A percentile compares a stretch with the other conserved stretches of the same genome.
These are phyloP conservation scores for Kurtzmaniella natalensis DNA, from an alignment of 1,139 yeast genomes.

Conservation along the genomic window DNA sequence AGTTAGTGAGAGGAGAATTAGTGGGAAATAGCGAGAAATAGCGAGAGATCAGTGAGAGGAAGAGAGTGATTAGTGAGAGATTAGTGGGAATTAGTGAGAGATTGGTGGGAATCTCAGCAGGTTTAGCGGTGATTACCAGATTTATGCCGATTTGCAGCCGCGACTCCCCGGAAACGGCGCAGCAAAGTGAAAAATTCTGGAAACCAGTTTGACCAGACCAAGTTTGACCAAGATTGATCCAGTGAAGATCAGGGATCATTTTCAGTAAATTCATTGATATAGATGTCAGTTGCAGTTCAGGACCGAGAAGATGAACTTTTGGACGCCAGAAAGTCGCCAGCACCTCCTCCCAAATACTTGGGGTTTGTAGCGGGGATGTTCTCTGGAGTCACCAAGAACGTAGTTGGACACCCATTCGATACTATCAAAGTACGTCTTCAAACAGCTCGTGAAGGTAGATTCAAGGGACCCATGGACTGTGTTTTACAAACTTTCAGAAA, in stretches of 20 bases:
- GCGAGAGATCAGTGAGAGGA: not conserved
- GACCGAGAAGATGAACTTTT: slow-evolving; percentile 25
- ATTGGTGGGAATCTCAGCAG: too few species aligned
- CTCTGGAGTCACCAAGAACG: slow-evolving; percentile 80
- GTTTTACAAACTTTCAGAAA: slow-evolving; percentile 62
- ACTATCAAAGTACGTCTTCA: slow-evolving; percentile 85
- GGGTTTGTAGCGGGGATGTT: slow-evolving; percentile 88
- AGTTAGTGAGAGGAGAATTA: not conserved
- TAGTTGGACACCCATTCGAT: slow-evolving; percentile 93
- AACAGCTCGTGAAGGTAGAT: slow-evolving; percentile 66
- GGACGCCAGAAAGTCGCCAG: slow-evolving; percentile 6
- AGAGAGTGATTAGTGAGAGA: not conserved
- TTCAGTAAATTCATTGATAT: too few species aligned
- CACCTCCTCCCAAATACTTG: slow-evolving; percentile 51
- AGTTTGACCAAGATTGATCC: too few species aligned
- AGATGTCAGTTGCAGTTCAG: slow-evolving; percentile 25
- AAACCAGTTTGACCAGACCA: too few species aligned
- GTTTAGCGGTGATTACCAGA: too few species aligned
- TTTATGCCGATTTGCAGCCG: too few species aligned
- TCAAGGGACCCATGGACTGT: slow-evolving; percentile 82
- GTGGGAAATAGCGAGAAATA: not conserved
- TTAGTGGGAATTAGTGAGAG: not conserved
- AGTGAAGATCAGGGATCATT: too few species aligned
- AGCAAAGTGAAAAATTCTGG: not conserved
- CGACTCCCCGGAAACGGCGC: slow-evolving; percentile 2